Percentiles rank a stretch among this genome's conserved stretches.
phyloP scores from a whole-genome alignment of 805 yeast species.

The Saturnispora saitoi region DNA sequence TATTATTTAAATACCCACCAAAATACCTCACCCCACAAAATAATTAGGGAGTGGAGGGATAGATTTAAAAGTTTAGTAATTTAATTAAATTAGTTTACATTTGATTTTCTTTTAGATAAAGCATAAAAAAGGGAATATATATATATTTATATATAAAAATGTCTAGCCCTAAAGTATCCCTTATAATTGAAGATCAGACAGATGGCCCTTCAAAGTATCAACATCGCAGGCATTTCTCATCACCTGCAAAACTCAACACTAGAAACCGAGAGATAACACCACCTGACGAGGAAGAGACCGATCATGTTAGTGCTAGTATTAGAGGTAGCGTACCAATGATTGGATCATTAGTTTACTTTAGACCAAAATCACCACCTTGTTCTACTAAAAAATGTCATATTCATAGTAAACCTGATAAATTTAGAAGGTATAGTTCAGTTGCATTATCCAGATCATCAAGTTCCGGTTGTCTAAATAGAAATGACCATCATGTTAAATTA shows the following conservation, averaged over 20 bases:
- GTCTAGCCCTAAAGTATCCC: conserved; percentile 1
- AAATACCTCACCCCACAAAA: background rate
- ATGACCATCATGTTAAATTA: background rate
- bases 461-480: background rate
- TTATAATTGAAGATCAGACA: conserved; percentile 3
- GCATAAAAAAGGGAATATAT: background rate
- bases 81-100: background rate
- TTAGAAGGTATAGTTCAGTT: background rate
- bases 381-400: conserved; percentile 2
- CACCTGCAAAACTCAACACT: background rate
- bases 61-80: background rate
- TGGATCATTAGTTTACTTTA: conserved; percentile 24
- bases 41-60: background rate
- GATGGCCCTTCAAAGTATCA: background rate
- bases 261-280: background rate
- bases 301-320: background rate
- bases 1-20: background rate
- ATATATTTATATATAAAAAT: background rate
- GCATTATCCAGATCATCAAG: background rate
- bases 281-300: background rate
- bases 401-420: background rate
- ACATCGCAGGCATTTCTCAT: background rate
- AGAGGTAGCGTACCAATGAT: conserved; percentile 23
- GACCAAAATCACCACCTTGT: conserved; percentile 9
- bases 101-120: background rate